Evolutionary conservation across 345 rosid species (phyloP).

Genomic region (Eucalyptus cloeziana): DNA sequence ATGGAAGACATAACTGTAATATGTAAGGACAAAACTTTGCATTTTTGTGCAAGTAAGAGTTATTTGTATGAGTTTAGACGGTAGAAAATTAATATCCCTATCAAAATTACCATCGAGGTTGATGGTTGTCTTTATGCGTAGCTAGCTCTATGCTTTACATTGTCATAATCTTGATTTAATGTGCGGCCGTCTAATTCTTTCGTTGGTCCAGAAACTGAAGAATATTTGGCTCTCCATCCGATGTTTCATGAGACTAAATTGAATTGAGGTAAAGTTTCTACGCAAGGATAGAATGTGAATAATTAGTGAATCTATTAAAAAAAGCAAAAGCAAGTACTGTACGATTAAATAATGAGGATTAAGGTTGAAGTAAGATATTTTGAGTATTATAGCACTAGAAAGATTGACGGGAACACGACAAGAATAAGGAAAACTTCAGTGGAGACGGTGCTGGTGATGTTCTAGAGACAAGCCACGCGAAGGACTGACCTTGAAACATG

Average conservation of each 20-base stretch:
- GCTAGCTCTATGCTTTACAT: not conserved
- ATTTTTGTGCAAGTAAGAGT: not conserved
- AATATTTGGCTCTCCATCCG: not conserved
- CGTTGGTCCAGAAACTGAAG: no score
- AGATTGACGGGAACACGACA: not conserved
- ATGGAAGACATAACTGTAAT: not conserved
- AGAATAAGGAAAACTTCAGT: not conserved
- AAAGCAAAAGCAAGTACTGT: not conserved
- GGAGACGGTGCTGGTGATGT: not conserved
- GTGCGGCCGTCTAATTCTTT: not conserved
- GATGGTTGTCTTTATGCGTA: not conserved
- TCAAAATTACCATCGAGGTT: not conserved
- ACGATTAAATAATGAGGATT: not conserved
- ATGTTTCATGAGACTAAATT: not conserved
- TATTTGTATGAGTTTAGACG: not conserved
- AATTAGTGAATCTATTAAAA: not conserved
- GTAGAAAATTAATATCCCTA: not conserved
- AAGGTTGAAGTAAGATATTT: not conserved
- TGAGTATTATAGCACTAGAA: not conserved
- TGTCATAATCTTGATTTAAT: not conserved
- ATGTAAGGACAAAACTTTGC: not conserved
- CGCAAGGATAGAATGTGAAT: not conserved
- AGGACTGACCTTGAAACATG: not conserved
- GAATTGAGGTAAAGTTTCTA: not conserved
- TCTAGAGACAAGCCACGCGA: not conserved